Percentiles rank a stretch among this genome's conserved stretches.
Evolutionary conservation across 345 rosid species (phyloP).

Genomic region (Bruguiera sexangula): DNA sequence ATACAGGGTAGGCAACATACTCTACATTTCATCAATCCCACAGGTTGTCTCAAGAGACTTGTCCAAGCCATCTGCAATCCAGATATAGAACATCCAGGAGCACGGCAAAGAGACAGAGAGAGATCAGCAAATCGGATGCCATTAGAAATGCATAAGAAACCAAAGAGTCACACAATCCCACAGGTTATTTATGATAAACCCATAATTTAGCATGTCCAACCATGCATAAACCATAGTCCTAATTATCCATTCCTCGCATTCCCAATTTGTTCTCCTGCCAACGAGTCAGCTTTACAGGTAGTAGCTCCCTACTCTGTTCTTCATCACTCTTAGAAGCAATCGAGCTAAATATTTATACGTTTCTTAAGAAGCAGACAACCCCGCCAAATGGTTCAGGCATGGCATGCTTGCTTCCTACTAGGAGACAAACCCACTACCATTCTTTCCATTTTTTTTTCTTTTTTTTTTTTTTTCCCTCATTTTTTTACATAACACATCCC

Average conservation of each 20-base stretch:
- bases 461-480: not conserved
- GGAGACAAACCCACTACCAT: slow-evolving; percentile 23
- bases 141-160: slow-evolving; percentile 14
- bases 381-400: not conserved
- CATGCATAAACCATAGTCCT: slow-evolving; percentile 20
- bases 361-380: not conserved
- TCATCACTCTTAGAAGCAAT: slow-evolving; percentile 8
- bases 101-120: not conserved
- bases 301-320: slow-evolving; percentile 8
- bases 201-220: slow-evolving; percentile 16
- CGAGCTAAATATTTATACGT: not conserved
- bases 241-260: slow-evolving; percentile 18
- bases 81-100: not conserved
- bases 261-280: slow-evolving; percentile 26
- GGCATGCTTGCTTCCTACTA: slow-evolving; percentile 11
- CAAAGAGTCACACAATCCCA: slow-evolving; percentile 18
- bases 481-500: slow-evolving; percentile 18
- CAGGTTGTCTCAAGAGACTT: too few species aligned
- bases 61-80: too few species aligned
- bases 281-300: slow-evolving; percentile 36
- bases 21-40: too few species aligned
- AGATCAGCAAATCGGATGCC: slow-evolving; percentile 2
- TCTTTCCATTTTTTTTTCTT: not conserved
- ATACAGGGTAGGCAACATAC: too few species aligned
- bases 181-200: slow-evolving; percentile 20